phyloP scores from a whole-genome alignment of 1,284 basidiomycete species.

The Naganishia cerealis region DNA sequence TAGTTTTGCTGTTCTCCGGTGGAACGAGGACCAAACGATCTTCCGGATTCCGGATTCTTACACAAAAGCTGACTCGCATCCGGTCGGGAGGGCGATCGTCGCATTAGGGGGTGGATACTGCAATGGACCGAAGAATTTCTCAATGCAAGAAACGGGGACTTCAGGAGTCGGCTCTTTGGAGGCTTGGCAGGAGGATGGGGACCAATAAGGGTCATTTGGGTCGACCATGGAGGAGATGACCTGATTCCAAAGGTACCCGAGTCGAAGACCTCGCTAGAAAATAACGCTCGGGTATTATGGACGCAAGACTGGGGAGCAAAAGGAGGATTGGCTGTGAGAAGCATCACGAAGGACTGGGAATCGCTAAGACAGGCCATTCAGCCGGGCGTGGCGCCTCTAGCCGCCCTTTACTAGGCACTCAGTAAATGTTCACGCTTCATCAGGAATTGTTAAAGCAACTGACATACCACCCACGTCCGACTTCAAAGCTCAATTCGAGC shows the following conservation, averaged over 20 bases:
- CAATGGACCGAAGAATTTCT: neutral
- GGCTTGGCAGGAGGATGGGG: neutral
- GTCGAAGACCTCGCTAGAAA: neutral
- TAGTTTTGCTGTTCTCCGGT: neutral
- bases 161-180: neutral
- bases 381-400: neutral
- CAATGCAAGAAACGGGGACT: neutral
- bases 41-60: neutral
- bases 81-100: neutral
- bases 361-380: neutral
- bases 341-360: neutral
- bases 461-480: too few species aligned
- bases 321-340: neutral
- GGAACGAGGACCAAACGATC: neutral
- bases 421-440: too few species aligned
- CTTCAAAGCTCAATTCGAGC: too few species aligned
- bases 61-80: neutral
- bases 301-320: neutral
- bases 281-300: neutral
- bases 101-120: neutral
- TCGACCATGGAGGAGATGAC: neutral
- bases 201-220: neutral
- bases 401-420: too few species aligned
- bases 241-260: neutral
- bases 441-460: too few species aligned